Evolutionary conservation across 208 protist species (phyloP).

Genomic region (Acanthamoeba healyi): DNA sequence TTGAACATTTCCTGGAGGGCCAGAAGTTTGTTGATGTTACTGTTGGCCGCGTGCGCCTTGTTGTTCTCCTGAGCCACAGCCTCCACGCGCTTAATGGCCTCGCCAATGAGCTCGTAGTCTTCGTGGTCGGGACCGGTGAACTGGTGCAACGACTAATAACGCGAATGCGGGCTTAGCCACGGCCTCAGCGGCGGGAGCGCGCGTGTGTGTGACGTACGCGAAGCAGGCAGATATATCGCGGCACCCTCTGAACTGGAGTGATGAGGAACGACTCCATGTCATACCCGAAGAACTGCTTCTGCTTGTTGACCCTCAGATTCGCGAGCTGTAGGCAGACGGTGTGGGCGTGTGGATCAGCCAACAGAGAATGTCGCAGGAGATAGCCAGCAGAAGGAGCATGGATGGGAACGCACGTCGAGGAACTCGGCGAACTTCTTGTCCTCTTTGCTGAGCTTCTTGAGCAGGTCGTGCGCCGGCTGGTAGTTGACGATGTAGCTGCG

Average conservation of each 20-base stretch:
- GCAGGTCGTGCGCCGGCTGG: neutral
- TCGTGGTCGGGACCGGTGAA: slow-evolving; percentile 65
- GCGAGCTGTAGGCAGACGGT: neutral
- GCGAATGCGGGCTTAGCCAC: neutral
- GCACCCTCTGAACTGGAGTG: slow-evolving; percentile 68
- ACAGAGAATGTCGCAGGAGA: neutral
- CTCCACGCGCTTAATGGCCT: slow-evolving; percentile 60
- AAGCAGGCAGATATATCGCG: slow-evolving; percentile 64
- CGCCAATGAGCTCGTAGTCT: slow-evolving; percentile 38
- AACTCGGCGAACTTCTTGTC: slow-evolving; percentile 70
- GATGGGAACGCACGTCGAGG: neutral
- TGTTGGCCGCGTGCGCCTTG: slow-evolving; percentile 37
- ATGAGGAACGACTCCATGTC: slow-evolving; percentile 75
- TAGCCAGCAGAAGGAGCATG: neutral
- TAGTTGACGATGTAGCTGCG: slow-evolving; percentile 45
- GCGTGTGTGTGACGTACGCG: neutral
- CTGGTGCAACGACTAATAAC: slow-evolving; percentile 34
- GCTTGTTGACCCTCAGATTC: slow-evolving; percentile 3
- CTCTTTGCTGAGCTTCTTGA: slow-evolving; percentile 31
- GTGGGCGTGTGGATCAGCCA: neutral
- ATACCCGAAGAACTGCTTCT: slow-evolving; percentile 67
- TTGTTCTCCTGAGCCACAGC: slow-evolving; percentile 70
- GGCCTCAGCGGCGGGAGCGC: too few species aligned
- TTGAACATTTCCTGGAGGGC: slow-evolving; percentile 65
- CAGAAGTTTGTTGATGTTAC: slow-evolving; percentile 47